Conservation (phyloP, 164 flowering plant species). For the Stephania japonica region DNA sequence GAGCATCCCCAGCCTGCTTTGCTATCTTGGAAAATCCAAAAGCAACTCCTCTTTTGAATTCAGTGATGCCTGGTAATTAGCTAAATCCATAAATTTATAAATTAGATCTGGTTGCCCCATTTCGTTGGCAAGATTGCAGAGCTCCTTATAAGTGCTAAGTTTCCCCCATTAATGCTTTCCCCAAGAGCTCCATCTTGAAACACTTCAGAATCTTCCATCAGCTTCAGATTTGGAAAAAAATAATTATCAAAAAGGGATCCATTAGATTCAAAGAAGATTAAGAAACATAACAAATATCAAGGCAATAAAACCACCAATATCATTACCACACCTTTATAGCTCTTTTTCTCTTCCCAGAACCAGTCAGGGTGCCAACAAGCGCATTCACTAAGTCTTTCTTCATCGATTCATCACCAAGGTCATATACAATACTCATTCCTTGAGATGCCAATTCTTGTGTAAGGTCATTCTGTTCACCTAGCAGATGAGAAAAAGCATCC, state of each 20-base stretch:
- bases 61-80: conserved; percentile 88
- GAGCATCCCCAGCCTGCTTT: conserved; percentile 95
- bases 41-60: conserved; percentile 97
- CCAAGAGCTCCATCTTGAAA: conserved; percentile 92
- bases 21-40: conserved; percentile 99
- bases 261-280: conserved; percentile 2
- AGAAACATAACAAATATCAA: not conserved
- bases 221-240: conserved; percentile 33
- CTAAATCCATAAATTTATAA: conserved; percentile 97
- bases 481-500: conserved; percentile 93
- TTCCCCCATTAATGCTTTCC: conserved; percentile 87
- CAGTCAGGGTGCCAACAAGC: conserved; percentile 85
- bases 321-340: conserved; percentile 67
- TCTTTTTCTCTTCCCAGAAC: conserved; percentile 92
- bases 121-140: conserved; percentile 90
- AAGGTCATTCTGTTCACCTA: conserved; percentile 94
- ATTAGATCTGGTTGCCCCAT: conserved; percentile 98
- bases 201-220: conserved; percentile 90
- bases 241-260: conserved; percentile 1
- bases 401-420: conserved; percentile 87
- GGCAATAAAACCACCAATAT: not conserved
- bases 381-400: conserved; percentile 83
- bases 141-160: conserved; percentile 95
- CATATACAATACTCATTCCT: conserved; percentile 98
- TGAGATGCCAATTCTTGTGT: conserved; percentile 98